Evolutionary conservation across 1,284 basidiomycete genomes (phyloP), one percentile per base, ranked within the genome.

Genomic region (Moesziomyces antarcticus): DNA sequence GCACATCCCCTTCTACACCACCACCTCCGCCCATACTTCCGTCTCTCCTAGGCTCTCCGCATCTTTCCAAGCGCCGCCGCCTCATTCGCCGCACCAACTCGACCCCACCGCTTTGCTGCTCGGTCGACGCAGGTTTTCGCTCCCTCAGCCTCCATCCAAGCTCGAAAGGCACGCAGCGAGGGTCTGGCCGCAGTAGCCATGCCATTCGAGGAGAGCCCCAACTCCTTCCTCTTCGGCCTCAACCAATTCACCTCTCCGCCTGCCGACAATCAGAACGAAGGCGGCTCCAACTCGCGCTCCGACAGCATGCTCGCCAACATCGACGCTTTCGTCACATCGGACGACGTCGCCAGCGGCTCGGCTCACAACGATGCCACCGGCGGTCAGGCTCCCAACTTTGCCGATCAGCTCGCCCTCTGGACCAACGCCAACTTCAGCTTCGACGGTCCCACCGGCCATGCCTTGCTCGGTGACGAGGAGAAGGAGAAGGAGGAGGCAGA

Each of bases 371-470:
- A 73, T n/a, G 50, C 49, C 40, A 63, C 27, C 27, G 61, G 53
- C 13, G 59, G 55, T 35, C 63, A 72, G 30, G 65, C 65, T 41
- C 63, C 69, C 54, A 80, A 76, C 54, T 80, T 84, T 60, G 73
- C 81, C 35, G 82, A 84, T 41, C 82, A 84, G 55, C 75, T 84
- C 6, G 79, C 79, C 7, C 73, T 84, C 3, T 84, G 82, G 82
- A 84, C 81, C 45, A 84, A 81, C 42, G 81, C 81, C 46, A 82
- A 79, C 60, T 84, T 84, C 61, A 79, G 70, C 56, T 84, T 84
- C 52, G 82, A 84, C 43, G 81, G 81, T 14, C 81, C 82, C 22
- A 82, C 82, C 22, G 82, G 82, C 11, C 81, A 82, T 47, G 82
- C 82, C 5, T 57, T 84, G 48, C 67, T 84, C 27, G 80, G 73